These are phyloP conservation scores for Trichoderma guizhouense DNA, from an alignment of 2,329 filamentous ascomycete genomes.

Conservation along the genomic window DNA sequence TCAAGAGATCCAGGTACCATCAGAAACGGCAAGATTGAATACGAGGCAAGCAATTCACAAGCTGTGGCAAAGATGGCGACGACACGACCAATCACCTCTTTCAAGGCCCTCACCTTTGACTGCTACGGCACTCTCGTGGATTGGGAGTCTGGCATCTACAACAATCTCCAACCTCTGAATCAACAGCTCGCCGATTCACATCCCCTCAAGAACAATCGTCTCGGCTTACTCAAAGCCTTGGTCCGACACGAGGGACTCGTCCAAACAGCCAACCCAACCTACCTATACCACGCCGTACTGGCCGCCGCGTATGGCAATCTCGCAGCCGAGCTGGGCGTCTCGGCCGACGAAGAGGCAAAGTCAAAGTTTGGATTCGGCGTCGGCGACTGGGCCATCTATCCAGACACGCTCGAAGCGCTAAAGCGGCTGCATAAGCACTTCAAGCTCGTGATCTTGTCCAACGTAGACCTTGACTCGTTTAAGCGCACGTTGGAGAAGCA, in stretches of 20 bases:
- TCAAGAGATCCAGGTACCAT: neutral
- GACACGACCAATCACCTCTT: slow-evolving; percentile 27
- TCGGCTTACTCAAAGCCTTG: slow-evolving; percentile 41
- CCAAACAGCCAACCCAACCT: slow-evolving; percentile 54
- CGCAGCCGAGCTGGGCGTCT: slow-evolving; percentile 28
- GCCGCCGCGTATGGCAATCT: slow-evolving; percentile 41
- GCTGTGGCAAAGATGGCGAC: slow-evolving; percentile 16
- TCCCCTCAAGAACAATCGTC: slow-evolving; percentile 34
- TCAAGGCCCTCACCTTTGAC: slow-evolving; percentile 63
- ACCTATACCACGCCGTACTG: slow-evolving; percentile 36
- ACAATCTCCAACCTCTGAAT: slow-evolving; percentile 49
- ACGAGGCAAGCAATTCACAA: neutral
- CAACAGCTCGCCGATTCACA: slow-evolving; percentile 39
- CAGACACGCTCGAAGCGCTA: slow-evolving; percentile 55
- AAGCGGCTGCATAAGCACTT: slow-evolving; percentile 46
- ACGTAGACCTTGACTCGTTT: slow-evolving; percentile 48
- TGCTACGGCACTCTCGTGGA: slow-evolving; percentile 78
- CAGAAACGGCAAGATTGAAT: neutral
- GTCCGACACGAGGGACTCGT: slow-evolving; percentile 53
- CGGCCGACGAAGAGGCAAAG: slow-evolving; percentile 30
- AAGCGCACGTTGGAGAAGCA: slow-evolving; percentile 27
- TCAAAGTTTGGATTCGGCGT: slow-evolving; percentile 41
- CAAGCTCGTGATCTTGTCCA: slow-evolving; percentile 60
- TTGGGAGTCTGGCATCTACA: slow-evolving; percentile 66
- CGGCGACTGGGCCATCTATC: slow-evolving; percentile 54